A percentile compares a stretch with the other conserved stretches of the same genome.
phyloP scores from a whole-genome alignment of 2,329 filamentous ascomycete genomes.

The Clarireedia homoeocarpa region DNA sequence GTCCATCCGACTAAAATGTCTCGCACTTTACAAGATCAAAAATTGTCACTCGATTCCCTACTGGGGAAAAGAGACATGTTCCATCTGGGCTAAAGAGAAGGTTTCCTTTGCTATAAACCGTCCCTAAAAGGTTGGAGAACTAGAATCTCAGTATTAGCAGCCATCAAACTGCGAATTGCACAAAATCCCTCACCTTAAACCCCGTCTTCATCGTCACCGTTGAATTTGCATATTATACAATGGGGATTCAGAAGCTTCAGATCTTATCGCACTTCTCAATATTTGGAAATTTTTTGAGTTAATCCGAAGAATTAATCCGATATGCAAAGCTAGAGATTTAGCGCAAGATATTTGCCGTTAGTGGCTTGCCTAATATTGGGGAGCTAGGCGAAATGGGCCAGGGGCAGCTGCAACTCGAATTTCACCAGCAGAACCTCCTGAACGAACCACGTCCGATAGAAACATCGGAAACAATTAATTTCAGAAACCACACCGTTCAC shows the following conservation, averaged over 20 bases:
- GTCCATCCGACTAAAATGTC: neutral
- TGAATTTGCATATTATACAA: conserved; percentile 19
- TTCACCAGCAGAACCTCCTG: conserved; percentile 10
- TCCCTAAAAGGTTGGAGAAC: conserved; percentile 98
- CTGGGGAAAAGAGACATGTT: conserved; percentile 88
- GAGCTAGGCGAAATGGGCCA: conserved; percentile 10
- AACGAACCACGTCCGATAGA: conserved; percentile 1
- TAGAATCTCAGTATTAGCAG: conserved; percentile 35
- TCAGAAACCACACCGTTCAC: neutral
- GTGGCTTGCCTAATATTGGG: conserved; percentile 3
- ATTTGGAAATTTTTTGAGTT: conserved; percentile 6
- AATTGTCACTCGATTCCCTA: conserved; percentile 90
- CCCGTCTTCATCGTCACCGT: conserved; percentile 85
- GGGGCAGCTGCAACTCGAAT: conserved; percentile 10
- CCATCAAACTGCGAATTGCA: neutral
- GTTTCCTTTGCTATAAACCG: conserved; percentile 97
- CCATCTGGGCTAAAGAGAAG: conserved; percentile 95
- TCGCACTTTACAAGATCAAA: conserved; percentile 91
- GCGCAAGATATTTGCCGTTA: neutral
- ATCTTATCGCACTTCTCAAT: conserved; percentile 8
- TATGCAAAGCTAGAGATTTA: neutral
- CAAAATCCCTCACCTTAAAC: conserved; percentile 64
- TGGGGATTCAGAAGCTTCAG: conserved; percentile 1
- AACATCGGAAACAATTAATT: conserved; percentile 4
- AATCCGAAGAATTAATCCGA: conserved; percentile 11